phyloP scores from a whole-genome alignment of 305 asterid species.

The Solanum hybrid region DNA sequence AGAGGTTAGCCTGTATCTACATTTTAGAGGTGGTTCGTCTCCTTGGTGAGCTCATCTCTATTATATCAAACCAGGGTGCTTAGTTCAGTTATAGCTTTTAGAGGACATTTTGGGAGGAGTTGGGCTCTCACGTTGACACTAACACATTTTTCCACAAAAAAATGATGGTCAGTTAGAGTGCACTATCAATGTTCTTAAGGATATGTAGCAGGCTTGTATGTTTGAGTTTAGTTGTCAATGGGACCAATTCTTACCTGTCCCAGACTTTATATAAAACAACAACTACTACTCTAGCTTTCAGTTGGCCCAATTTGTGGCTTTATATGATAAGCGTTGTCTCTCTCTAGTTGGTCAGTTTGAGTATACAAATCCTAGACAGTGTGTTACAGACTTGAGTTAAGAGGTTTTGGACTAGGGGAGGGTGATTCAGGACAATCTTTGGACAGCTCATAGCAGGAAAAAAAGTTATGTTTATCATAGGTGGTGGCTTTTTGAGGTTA shows the following conservation, averaged over 20 bases:
- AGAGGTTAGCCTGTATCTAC: background rate
- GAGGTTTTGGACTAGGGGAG: background rate
- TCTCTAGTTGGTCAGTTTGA: background rate
- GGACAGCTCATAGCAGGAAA: background rate
- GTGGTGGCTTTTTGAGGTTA: background rate
- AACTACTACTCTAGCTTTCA: background rate
- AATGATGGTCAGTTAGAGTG: background rate
- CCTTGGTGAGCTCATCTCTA: background rate
- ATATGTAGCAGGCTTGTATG: background rate
- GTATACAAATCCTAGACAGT: background rate
- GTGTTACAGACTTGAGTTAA: background rate
- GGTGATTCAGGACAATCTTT: background rate
- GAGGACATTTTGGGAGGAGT: background rate
- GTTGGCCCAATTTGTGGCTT: background rate
- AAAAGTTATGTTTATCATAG: background rate
- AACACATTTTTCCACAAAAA: background rate
- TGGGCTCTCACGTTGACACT: background rate
- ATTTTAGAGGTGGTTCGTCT: background rate
- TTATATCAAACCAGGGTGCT: background rate
- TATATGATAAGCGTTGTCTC: background rate
- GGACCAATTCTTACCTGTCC: background rate
- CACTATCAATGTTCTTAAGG: background rate
- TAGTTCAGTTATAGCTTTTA: background rate
- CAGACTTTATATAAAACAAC: background rate
- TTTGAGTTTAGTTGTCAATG: background rate